Conservation (phyloP, 2,329 filamentous ascomycete species). For the Cladosporium halotolerans region DNA sequence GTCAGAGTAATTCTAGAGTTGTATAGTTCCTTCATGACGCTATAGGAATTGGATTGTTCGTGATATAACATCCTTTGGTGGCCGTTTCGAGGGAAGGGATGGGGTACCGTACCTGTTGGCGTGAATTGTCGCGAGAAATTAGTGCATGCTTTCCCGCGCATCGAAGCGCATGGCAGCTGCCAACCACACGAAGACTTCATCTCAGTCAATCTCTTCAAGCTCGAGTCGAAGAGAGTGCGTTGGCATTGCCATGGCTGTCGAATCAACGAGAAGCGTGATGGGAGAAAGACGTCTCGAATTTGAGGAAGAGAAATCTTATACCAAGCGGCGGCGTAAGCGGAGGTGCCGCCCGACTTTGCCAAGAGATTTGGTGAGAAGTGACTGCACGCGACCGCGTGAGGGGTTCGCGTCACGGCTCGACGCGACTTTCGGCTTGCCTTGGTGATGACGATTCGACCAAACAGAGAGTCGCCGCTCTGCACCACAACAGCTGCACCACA, state of each 20-base stretch:
- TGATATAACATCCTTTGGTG: constrained; percentile 27
- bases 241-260: constrained; percentile 3
- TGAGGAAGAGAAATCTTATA: constrained; percentile 9
- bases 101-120: not conserved
- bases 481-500: too few relatives aligned
- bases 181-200: not conserved
- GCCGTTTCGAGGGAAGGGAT: constrained; percentile 1
- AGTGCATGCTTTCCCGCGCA: not conserved
- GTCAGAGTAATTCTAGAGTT: constrained; percentile 55
- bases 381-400: not conserved
- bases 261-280: not conserved
- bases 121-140: not conserved
- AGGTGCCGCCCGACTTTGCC: not conserved
- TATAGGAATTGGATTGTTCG: constrained; percentile 57
- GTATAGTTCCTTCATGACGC: constrained; percentile 45
- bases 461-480: not conserved
- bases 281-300: not conserved
- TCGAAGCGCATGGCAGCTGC: not conserved
- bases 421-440: not conserved
- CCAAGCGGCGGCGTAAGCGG: not conserved
- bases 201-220: not conserved
- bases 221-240: not conserved
- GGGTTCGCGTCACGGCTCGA: not conserved
- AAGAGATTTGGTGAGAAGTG: not conserved
- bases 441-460: not conserved